These are phyloP conservation scores for Plectosphaerella sp. DNA, from an alignment of 2,329 filamentous ascomycete species.

Conservation along the genomic window DNA sequence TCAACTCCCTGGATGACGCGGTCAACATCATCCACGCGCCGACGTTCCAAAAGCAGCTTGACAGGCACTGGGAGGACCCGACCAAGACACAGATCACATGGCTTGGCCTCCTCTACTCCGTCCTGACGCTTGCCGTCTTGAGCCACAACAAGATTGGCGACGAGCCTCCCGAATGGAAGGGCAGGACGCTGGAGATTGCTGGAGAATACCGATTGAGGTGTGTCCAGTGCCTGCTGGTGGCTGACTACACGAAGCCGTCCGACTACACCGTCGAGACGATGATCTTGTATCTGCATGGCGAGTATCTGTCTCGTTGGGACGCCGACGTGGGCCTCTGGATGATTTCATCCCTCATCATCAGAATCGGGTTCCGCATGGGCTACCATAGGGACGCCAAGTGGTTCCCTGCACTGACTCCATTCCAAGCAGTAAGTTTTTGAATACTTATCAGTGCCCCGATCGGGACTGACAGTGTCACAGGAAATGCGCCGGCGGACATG, in stretches of 20 bases:
- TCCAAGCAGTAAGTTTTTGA: slow-evolving; percentile 54
- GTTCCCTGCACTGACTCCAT: slow-evolving; percentile 67
- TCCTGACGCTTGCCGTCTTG: slow-evolving; percentile 72
- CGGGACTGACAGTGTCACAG: slow-evolving; percentile 20
- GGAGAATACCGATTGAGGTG: slow-evolving; percentile 66
- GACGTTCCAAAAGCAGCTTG: slow-evolving; percentile 73
- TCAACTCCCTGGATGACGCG: slow-evolving; percentile 73
- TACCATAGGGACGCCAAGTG: slow-evolving; percentile 75
- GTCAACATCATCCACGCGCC: slow-evolving; percentile 76
- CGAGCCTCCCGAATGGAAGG: slow-evolving; percentile 73
- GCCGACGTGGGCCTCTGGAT: slow-evolving; percentile 65
- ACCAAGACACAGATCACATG: slow-evolving; percentile 71
- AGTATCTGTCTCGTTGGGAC: slow-evolving; percentile 69
- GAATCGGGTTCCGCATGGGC: slow-evolving; percentile 64
- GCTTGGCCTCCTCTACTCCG: slow-evolving; percentile 71
- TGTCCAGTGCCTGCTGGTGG: slow-evolving; percentile 71
- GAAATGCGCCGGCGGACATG: slow-evolving; percentile 69
- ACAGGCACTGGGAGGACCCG: slow-evolving; percentile 65
- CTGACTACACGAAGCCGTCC: slow-evolving; percentile 72
- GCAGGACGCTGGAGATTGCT: slow-evolving; percentile 55
- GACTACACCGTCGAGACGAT: slow-evolving; percentile 76
- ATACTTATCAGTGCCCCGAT: background rate
- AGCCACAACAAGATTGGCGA: slow-evolving; percentile 77
- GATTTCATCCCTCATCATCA: slow-evolving; percentile 48
- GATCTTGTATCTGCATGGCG: slow-evolving; percentile 70